A percentile compares a stretch with the other conserved stretches of the same genome.
Evolutionary conservation across 306 rosid species (phyloP).

Genomic region (Begonia peltatifolia): DNA sequence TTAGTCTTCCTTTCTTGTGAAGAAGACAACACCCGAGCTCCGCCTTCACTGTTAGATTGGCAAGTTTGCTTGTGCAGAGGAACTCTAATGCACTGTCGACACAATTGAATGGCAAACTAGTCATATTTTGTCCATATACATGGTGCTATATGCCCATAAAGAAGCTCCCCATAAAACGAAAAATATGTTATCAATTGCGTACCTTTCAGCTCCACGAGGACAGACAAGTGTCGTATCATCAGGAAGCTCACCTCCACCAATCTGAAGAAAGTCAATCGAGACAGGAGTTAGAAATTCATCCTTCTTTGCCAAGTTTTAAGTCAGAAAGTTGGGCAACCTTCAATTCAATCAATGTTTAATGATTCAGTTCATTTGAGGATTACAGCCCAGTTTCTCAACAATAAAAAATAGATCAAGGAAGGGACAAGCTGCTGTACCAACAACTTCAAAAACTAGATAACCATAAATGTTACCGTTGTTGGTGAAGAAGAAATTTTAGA

Average conservation of each 20-base stretch:
- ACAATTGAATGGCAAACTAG: conserved; percentile 11
- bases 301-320: neutral
- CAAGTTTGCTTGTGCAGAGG: conserved; percentile 74
- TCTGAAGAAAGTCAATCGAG: conserved; percentile 37
- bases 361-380: too few species aligned
- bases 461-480: too few species aligned
- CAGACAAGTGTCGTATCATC: conserved; percentile 80
- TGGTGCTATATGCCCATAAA: neutral
- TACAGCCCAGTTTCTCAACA: too few species aligned
- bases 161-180: too few species aligned
- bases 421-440: too few species aligned
- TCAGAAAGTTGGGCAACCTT: too few species aligned
- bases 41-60: conserved; percentile 78
- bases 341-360: too few species aligned
- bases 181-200: neutral
- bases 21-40: conserved; percentile 95
- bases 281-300: conserved; percentile 12
- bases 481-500: too few species aligned
- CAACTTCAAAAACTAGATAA: too few species aligned
- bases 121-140: neutral
- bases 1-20: conserved; percentile 82
- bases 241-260: conserved; percentile 93
- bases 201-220: conserved; percentile 85
- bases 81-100: conserved; percentile 80
- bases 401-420: too few species aligned